These are phyloP conservation scores for Aspergillus arachidicola DNA, from an alignment of 2,329 filamentous ascomycete genomes.

Conservation along the genomic window DNA sequence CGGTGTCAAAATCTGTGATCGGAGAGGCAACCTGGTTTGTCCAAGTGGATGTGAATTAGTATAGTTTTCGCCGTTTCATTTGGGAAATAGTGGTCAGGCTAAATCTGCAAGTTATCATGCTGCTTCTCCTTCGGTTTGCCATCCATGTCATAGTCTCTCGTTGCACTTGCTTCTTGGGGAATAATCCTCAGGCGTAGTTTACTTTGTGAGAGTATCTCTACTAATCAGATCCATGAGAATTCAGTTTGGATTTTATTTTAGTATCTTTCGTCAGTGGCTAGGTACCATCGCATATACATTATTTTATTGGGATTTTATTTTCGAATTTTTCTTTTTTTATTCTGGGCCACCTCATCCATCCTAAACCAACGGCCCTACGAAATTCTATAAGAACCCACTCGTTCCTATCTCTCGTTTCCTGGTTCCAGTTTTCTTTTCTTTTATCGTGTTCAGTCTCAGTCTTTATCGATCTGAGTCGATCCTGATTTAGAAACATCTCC, in stretches of 20 bases:
- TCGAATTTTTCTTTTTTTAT: not conserved
- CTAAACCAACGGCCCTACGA: not conserved
- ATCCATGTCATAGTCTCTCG: not conserved
- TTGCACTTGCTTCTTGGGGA: conserved; percentile 2
- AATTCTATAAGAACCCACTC: not conserved
- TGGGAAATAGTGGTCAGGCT: not conserved
- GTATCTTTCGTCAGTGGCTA: not conserved
- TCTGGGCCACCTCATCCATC: not conserved
- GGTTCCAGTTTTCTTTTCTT: too few species aligned
- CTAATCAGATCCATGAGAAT: not conserved
- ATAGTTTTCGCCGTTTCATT: not conserved
- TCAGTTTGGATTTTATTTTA: not conserved
- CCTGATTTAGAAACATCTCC: not conserved
- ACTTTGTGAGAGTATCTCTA: not conserved
- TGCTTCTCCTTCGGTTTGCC: not conserved
- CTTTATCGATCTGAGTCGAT: not conserved
- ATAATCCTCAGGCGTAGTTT: not conserved
- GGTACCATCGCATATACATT: not conserved
- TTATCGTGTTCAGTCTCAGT: not conserved
- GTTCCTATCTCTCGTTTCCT: not conserved
- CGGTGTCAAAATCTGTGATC: not conserved
- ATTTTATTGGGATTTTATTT: not conserved
- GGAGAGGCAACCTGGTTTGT: not conserved
- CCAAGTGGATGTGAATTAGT: not conserved
- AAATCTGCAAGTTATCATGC: conserved; percentile 1